Base-by-base conservation (phyloP, 306 rosid species). In the Ormosia semicastrata region DNA sequence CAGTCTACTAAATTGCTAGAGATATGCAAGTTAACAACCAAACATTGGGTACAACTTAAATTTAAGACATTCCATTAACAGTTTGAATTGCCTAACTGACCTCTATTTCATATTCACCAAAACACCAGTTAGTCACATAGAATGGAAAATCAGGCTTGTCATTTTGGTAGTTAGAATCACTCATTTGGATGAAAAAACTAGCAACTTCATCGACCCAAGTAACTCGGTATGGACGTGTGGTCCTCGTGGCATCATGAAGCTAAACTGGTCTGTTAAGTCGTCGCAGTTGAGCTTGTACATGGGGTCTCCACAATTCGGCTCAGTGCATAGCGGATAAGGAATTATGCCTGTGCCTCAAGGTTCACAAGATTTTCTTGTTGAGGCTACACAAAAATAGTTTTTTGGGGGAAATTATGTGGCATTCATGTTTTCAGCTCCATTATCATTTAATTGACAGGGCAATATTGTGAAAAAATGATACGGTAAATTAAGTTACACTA, bases 261-360 rank as follows among this genome's bases (percentile, higher is more conserved):
- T 84, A 44, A 89, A 7, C 3, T 68, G 50, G 6, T 79, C 84
- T 0, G 40, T 54, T 8, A 9, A 11, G 7, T 1, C 0, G 75
- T n/a, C 2, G 33, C 95, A 91, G 0, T 2, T 34, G 71, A 89
- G 82, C 15, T 0, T 36, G 82, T 86, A 89, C 58, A 2, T 14
- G 2, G 90, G 80, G 18, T 89, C 89, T 15, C 95, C 93, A 44
- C 90, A 91, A 34, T 53, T 58, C 14, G n/a, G 63, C 17, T 78
- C 17, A 0, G 84, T 89, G 80, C 91, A 86, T 17, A 87, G 44
- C 1, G 93, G 93, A 86, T 89, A 91, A 52, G 93, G 93, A 54
- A 91, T 83, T 2, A 3, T 2, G 1, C 53, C 54, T 18, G 84
- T 81, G 30, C 95, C 93, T 24, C 93, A 91, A 52, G 87, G 87